Evolutionary conservation across 208 protist species (phyloP), one percentile per base, ranked within the genome.

Genomic region (Leptomonas seymouri): DNA sequence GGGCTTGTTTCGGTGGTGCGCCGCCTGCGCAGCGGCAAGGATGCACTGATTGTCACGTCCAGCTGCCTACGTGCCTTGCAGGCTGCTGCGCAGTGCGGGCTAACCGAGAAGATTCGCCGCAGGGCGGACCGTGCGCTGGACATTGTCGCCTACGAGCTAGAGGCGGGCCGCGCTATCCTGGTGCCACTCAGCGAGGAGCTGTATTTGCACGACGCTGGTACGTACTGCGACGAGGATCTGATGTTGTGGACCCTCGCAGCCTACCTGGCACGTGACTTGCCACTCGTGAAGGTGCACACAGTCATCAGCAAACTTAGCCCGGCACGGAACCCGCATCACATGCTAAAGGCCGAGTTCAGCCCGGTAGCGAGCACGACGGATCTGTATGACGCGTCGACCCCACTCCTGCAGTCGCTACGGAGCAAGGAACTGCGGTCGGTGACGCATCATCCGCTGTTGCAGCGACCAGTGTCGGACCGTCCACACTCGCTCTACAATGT

Each of bases 181-280:
- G n/a, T 94, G 14, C 84, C 91, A 1, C 55, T 85, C 34, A 84
- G 75, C 18, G 91, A 97, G 62, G 89, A 97, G 66, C 68, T 97
- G 15, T 78, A 61, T 12, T 53, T 97, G 50, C 89, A 94, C 68
- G 91, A 97, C 73, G 91, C 86, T 2, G 86, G 87, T 1, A 73
- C 76, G 14, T 94, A 93, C 74, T 94, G 87, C 67, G 88, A 94
- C 55, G 91, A 97, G 63, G 91, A 97, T 69, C 66, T 97, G 20
- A 89, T 97, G 78, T 74, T 94, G 42, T 97, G 91, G 89, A 93
- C 85, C 2, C 39, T 97, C 27, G 89, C 89, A 21, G 91, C 89
- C 18, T 91, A 85, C 66, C 80, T 93, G 23, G 86, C 89, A 0
- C 82, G 89, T 7, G 89, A 94, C 74, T 36, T 93, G 27, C 91